Conservation (phyloP, 2,329 filamentous ascomycete species). For the Fusarium sp. region DNA sequence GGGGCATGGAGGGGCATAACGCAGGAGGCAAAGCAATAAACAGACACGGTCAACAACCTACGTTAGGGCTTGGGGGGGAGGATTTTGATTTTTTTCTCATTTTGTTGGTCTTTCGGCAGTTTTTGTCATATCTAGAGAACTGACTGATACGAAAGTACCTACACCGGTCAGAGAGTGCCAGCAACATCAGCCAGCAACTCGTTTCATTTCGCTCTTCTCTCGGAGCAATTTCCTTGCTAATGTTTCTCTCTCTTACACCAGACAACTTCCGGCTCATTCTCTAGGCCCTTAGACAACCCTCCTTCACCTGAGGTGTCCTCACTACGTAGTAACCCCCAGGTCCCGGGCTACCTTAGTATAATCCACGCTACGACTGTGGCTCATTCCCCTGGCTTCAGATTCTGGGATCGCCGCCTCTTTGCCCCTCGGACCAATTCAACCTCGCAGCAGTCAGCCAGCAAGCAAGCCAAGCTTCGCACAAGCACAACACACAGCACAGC, state of each 20-base stretch:
- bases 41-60: not conserved
- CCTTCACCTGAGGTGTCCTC: slow-evolving; percentile 6
- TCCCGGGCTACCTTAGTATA: slow-evolving; percentile 1
- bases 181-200: not conserved
- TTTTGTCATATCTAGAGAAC: not conserved
- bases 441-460: not conserved
- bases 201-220: not conserved
- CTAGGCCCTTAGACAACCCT: slow-evolving; percentile 5
- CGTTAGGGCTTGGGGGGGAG: slow-evolving; percentile 12
- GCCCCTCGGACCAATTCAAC: slow-evolving; percentile 6
- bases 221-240: not conserved
- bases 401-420: slow-evolving; percentile 10
- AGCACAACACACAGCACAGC: not conserved
- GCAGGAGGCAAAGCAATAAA: not conserved
- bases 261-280: slow-evolving; percentile 3
- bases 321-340: not conserved
- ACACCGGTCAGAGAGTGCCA: not conserved
- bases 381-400: slow-evolving; percentile 17
- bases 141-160: not conserved
- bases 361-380: slow-evolving; percentile 11
- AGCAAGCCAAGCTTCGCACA: not conserved
- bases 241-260: not conserved
- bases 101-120: not conserved
- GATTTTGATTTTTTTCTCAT: too few relatives aligned
- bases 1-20: slow-evolving; percentile 15